phyloP scores from a whole-genome alignment of 306 rosid species.

The Castanea crenata region DNA sequence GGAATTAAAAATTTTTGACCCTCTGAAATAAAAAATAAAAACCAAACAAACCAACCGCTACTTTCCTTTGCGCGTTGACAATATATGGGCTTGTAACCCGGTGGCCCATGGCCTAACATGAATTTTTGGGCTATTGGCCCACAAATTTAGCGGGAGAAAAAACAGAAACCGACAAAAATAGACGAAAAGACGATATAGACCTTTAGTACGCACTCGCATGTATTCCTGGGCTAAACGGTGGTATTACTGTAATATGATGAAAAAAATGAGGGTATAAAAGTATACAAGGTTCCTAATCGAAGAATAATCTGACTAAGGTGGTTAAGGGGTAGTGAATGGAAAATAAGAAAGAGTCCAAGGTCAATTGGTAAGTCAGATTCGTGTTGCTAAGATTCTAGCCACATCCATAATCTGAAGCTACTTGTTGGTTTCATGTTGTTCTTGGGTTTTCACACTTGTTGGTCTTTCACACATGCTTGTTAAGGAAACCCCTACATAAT shows the following conservation, averaged over 20 bases:
- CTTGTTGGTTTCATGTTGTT: slow-evolving; percentile 27
- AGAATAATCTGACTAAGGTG: slow-evolving; percentile 21
- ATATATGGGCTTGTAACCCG: background rate
- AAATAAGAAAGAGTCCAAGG: slow-evolving; percentile 30
- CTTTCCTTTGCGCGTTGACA: slow-evolving; percentile 3
- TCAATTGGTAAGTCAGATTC: slow-evolving; percentile 19
- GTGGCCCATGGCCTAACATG: background rate
- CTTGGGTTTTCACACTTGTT: background rate
- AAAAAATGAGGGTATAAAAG: background rate
- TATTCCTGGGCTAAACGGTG: no score
- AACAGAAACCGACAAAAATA: background rate
- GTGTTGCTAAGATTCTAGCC: slow-evolving; percentile 45
- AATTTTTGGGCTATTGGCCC: background rate
- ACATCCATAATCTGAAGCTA: slow-evolving; percentile 18
- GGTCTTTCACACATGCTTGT: background rate
- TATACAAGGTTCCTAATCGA: slow-evolving; percentile 2
- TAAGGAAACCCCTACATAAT: background rate
- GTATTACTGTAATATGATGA: background rate
- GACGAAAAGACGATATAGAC: slow-evolving; percentile 11
- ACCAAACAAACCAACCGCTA: background rate
- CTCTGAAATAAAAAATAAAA: background rate
- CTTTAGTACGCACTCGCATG: background rate
- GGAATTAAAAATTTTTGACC: background rate
- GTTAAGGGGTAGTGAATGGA: slow-evolving; percentile 33
- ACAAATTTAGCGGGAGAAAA: background rate